phyloP scores from a whole-genome alignment of 139 green algal genomes.

The Edaphochlamys debaryana region DNA sequence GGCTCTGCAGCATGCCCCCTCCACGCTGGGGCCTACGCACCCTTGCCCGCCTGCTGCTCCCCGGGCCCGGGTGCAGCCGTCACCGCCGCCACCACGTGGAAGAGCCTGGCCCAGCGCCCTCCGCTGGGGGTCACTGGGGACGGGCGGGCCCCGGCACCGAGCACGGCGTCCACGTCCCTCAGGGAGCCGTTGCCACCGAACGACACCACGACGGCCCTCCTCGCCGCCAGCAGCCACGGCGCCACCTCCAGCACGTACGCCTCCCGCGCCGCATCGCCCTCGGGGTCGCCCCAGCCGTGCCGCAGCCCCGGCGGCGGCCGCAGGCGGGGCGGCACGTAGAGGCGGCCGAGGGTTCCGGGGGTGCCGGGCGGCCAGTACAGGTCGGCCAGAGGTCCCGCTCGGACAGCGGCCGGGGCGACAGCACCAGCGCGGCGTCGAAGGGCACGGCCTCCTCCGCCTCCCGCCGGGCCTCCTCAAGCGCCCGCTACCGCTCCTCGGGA shows the following conservation, averaged over 20 bases:
- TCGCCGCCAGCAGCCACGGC: neutral
- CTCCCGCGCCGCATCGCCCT: conserved; percentile 4
- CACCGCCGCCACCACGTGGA: no score
- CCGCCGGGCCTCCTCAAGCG: no score
- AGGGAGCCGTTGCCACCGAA: neutral
- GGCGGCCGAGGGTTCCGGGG: neutral
- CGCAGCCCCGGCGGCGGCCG: neutral
- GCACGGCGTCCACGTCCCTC: no score
- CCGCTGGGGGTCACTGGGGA: no score
- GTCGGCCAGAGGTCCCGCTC: neutral
- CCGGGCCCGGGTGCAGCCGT: no score
- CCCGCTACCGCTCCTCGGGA: no score
- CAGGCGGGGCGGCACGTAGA: neutral
- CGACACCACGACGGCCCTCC: neutral
- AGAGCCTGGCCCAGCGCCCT: no score
- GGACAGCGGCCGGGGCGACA: neutral
- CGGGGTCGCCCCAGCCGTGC: neutral
- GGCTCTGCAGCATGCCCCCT: no score
- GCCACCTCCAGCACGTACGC: neutral
- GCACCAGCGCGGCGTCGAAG: neutral
- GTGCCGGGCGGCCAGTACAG: neutral
- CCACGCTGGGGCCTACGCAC: no score
- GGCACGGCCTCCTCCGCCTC: neutral
- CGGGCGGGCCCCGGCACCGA: no score
- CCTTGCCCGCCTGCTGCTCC: no score